phyloP scores from a whole-genome alignment of 148 eudicot species.

The Rhododendron simsii region DNA sequence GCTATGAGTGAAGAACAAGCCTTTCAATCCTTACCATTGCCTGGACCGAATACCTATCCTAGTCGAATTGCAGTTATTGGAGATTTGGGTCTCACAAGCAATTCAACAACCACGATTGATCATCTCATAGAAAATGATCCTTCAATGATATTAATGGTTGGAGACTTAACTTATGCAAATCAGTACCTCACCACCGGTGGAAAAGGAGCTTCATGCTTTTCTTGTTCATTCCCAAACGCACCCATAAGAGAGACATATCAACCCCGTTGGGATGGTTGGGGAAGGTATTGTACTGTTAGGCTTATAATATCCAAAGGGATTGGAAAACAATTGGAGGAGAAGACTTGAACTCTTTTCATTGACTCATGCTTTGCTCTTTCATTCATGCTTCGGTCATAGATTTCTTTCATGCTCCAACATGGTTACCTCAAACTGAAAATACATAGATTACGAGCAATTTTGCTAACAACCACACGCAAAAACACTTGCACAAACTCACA shows the following conservation, averaged over 20 bases:
- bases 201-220: constrained; percentile 65
- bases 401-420: not conserved
- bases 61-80: constrained; percentile 71
- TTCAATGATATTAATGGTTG: constrained; percentile 69
- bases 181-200: constrained; percentile 87
- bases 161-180: constrained; percentile 84
- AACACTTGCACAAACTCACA: not conserved
- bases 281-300: constrained; percentile 48
- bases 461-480: not conserved
- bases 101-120: constrained; percentile 76
- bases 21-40: constrained; percentile 59
- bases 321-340: not conserved
- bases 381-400: not conserved
- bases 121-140: constrained; percentile 78
- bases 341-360: not conserved
- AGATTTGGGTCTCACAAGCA: constrained; percentile 84
- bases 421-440: not conserved
- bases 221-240: constrained; percentile 76
- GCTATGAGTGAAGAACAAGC: constrained; percentile 70
- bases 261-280: constrained; percentile 98
- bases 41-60: constrained; percentile 61
- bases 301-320: not conserved
- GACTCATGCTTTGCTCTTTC: not conserved
- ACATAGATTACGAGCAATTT: not conserved
- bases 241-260: constrained; percentile 87